These are phyloP conservation scores for Lentinula detonsa DNA, from an alignment of 768 basidiomycete species.

Conservation along the genomic window DNA sequence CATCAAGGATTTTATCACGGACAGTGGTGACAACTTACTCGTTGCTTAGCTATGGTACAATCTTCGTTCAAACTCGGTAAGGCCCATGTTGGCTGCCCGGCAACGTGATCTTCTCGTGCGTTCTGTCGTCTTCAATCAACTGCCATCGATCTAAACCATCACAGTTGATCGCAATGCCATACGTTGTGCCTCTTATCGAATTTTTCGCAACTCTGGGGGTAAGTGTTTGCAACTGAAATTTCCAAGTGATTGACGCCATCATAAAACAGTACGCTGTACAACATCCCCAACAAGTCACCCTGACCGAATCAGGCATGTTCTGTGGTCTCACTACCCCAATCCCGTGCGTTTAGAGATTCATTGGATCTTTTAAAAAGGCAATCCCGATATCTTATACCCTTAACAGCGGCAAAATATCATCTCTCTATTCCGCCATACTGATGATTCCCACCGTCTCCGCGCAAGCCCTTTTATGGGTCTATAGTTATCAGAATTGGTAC, in stretches of 20 bases:
- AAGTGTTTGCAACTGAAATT: background rate
- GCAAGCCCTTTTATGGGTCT: background rate
- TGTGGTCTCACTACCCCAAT: background rate
- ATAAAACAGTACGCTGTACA: conserved; percentile 1
- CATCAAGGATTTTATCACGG: no score
- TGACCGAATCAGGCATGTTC: conserved; percentile 7
- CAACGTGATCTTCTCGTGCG: background rate
- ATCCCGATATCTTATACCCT: background rate
- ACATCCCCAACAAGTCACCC: conserved; percentile 1
- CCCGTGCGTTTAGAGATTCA: background rate
- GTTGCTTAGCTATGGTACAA: conserved; percentile 6
- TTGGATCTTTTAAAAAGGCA: background rate
- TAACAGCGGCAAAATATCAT: background rate
- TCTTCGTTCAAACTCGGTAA: background rate
- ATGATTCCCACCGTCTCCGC: conserved; percentile 8
- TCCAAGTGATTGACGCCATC: background rate
- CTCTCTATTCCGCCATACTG: background rate
- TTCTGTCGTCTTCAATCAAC: background rate
- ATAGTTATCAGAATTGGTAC: conserved; percentile 4
- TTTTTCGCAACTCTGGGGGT: conserved; percentile 2
- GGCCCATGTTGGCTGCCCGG: background rate
- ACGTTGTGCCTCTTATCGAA: conserved; percentile 3
- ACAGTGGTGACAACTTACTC: background rate
- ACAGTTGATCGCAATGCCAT: conserved; percentile 5
- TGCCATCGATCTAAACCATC: background rate